phyloP scores from a whole-genome alignment of 345 rosid genomes.

The Capsella bursapastoris region DNA sequence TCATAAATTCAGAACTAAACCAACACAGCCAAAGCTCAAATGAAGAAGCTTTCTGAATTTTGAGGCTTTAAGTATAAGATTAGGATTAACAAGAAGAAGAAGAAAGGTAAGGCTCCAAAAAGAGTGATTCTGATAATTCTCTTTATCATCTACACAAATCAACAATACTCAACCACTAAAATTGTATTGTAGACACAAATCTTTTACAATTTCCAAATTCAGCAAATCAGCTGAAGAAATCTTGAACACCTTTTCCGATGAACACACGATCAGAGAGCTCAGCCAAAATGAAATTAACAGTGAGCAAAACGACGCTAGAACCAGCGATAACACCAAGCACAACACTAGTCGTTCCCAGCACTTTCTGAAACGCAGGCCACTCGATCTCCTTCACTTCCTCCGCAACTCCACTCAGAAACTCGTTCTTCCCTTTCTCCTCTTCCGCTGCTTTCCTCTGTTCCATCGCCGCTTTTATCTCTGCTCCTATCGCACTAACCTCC shows the following conservation, averaged over 20 bases:
- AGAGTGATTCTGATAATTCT: neutral
- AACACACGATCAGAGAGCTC: constrained; percentile 86
- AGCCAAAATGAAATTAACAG: constrained; percentile 85
- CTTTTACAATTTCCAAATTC: neutral
- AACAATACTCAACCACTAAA: neutral
- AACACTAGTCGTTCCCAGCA: constrained; percentile 81
- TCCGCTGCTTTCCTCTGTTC: constrained; percentile 60
- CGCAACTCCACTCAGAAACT: constrained; percentile 69
- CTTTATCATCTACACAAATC: constrained; percentile 14
- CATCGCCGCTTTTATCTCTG: constrained; percentile 77
- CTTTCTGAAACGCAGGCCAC: constrained; percentile 92
- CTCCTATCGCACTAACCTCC: constrained; percentile 62
- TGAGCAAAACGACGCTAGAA: constrained; percentile 87
- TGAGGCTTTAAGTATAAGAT: constrained; percentile 58
- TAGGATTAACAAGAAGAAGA: constrained; percentile 60
- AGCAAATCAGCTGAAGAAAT: constrained; percentile 59
- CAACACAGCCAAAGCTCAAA: constrained; percentile 76
- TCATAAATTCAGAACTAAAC: constrained; percentile 50
- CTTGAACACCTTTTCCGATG: constrained; percentile 85
- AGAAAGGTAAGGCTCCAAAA: constrained; percentile 54
- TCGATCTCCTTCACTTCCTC: constrained; percentile 90
- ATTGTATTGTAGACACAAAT: neutral
- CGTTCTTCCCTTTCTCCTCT: constrained; percentile 48
- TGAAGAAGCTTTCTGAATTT: too few species aligned
- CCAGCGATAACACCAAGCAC: constrained; percentile 93